These are phyloP conservation scores for Suillus subluteus DNA, from an alignment of 768 basidiomycete genomes.

Conservation along the genomic window DNA sequence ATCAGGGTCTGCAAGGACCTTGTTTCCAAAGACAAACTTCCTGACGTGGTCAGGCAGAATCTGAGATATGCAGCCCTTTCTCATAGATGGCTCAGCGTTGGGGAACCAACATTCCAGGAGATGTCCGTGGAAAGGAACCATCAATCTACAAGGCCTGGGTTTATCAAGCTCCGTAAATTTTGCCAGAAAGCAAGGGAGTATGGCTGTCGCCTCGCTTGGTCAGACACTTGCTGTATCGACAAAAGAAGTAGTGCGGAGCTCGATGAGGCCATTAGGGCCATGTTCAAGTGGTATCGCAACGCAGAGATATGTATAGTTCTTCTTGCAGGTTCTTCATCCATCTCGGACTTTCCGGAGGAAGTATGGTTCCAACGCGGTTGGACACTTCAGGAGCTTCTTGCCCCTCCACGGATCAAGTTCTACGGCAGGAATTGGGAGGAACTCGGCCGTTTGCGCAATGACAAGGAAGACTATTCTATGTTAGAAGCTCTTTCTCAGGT, in stretches of 20 bases:
- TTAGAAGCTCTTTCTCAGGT: conserved; percentile 17
- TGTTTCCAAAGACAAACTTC: conserved; percentile 1
- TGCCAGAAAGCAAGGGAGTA: conserved; percentile 16
- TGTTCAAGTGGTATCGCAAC: conserved; percentile 28
- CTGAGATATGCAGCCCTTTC: conserved; percentile 11
- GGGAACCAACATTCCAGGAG: conserved; percentile 9
- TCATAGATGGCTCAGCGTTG: conserved; percentile 5
- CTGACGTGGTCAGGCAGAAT: not conserved
- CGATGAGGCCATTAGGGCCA: conserved; percentile 33
- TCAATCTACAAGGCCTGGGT: conserved; percentile 11
- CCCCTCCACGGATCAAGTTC: conserved; percentile 25
- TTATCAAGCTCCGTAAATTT: conserved; percentile 21
- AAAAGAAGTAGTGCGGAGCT: conserved; percentile 34
- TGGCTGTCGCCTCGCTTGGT: conserved; percentile 27
- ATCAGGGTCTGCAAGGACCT: not conserved
- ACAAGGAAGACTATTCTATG: conserved; percentile 24
- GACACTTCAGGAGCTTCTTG: conserved; percentile 23
- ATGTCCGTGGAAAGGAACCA: conserved; percentile 3
- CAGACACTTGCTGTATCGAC: conserved; percentile 32
- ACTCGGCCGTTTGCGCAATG: conserved; percentile 17
- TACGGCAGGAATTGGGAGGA: conserved; percentile 21
- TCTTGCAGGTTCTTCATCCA: conserved; percentile 16
- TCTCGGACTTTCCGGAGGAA: conserved; percentile 17
- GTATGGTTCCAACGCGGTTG: conserved; percentile 28
- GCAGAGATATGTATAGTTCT: conserved; percentile 26